These are phyloP conservation scores for Arthroderma sp. DNA, from an alignment of 2,329 filamentous ascomycete species.

Conservation along the genomic window DNA sequence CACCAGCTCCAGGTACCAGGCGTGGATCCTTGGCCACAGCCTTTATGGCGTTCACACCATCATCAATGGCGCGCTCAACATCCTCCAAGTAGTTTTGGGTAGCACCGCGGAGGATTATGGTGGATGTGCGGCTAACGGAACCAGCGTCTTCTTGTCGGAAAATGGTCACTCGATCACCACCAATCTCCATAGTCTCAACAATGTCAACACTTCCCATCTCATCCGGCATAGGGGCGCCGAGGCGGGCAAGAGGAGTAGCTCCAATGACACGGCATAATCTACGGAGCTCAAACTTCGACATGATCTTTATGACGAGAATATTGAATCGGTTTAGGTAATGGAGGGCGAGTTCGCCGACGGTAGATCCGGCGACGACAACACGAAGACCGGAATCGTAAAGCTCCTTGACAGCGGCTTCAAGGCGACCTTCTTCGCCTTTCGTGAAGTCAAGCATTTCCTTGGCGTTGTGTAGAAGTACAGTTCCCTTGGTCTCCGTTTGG, in stretches of 20 bases:
- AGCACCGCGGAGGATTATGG: conserved; percentile 83
- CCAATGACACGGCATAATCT: conserved; percentile 91
- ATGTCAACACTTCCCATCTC: conserved; percentile 94
- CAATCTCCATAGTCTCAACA: conserved; percentile 95
- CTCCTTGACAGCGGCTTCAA: conserved; percentile 87
- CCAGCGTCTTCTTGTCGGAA: conserved; percentile 78
- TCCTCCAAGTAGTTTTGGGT: conserved; percentile 98
- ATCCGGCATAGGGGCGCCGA: conserved; percentile 98
- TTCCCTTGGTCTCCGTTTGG: conserved; percentile 98
- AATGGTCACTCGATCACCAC: conserved; percentile 92
- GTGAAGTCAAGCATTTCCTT: conserved; percentile 99
- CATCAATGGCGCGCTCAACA: conserved; percentile 90
- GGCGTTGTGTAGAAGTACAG: conserved; percentile 88
- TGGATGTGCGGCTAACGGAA: conserved; percentile 82
- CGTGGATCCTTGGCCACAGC: conserved; percentile 89
- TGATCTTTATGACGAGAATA: conserved; percentile 89
- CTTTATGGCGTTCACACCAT: conserved; percentile 97
- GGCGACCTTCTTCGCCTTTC: conserved; percentile 85
- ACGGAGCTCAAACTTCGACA: conserved; percentile 95
- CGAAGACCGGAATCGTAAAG: conserved; percentile 86
- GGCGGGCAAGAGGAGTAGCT: conserved; percentile 85
- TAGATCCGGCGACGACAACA: conserved; percentile 81
- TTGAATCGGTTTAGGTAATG: conserved; percentile 97
- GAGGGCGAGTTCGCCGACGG: conserved; percentile 88
- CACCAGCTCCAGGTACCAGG: conserved; percentile 85